phyloP scores from a whole-genome alignment of 1,139 yeast genomes.

The Nakaseomyces uthaithaninus region DNA sequence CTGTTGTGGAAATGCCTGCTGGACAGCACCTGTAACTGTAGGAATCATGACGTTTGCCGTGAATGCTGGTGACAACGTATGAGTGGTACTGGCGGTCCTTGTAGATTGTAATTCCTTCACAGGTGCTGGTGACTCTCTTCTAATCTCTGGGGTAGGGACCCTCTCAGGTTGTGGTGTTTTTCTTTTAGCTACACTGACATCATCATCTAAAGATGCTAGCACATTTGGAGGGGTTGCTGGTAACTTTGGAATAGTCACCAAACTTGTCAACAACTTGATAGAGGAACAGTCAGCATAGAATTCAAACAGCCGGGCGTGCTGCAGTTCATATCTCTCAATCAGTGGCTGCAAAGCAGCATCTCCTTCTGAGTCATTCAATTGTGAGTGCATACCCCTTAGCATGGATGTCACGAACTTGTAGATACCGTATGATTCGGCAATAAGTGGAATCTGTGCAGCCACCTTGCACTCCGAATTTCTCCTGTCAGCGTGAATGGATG shows the following conservation, averaged over 20 bases:
- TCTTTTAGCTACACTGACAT: slow-evolving; percentile 11
- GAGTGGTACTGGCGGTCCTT: slow-evolving; percentile 15
- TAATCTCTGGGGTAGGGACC: slow-evolving; percentile 5
- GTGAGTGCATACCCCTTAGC: slow-evolving; percentile 80
- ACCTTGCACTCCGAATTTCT: slow-evolving; percentile 67
- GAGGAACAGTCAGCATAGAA: slow-evolving; percentile 89
- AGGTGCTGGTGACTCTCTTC: slow-evolving; percentile 7
- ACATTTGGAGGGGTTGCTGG: slow-evolving; percentile 56
- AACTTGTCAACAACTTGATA: slow-evolving; percentile 70
- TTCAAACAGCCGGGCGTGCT: slow-evolving; percentile 70
- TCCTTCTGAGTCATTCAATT: slow-evolving; percentile 46
- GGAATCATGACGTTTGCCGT: slow-evolving; percentile 13
- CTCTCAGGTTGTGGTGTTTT: slow-evolving; percentile 7
- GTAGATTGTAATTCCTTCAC: slow-evolving; percentile 14
- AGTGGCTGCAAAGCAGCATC: slow-evolving; percentile 74
- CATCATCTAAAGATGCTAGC: slow-evolving; percentile 8
- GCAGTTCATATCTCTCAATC: slow-evolving; percentile 65
- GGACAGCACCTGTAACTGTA: slow-evolving; percentile 9
- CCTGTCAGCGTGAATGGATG: slow-evolving; percentile 44
- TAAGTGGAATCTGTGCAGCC: slow-evolving; percentile 81
- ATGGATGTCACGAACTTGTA: slow-evolving; percentile 83
- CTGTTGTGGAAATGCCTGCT: slow-evolving; percentile 8
- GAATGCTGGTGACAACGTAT: slow-evolving; percentile 1
- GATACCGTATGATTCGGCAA: slow-evolving; percentile 90
- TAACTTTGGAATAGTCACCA: slow-evolving; percentile 80